These are phyloP conservation scores for Spathaspora sp. DNA, from an alignment of 1,139 yeast genomes.

Conservation along the genomic window DNA sequence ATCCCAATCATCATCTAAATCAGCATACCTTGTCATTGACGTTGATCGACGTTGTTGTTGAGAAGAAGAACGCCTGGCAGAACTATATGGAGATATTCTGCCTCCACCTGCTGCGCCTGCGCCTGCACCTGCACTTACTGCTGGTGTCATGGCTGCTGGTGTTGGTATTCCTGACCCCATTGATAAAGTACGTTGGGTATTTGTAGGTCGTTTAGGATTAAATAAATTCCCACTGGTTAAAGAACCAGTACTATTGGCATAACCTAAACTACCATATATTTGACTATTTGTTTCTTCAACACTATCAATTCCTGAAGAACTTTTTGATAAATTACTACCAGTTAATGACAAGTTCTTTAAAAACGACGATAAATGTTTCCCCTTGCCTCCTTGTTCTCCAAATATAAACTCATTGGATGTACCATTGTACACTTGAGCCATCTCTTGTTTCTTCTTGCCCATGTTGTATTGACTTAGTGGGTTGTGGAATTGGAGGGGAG, in stretches of 20 bases:
- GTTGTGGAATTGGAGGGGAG: not conserved
- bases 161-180: not conserved
- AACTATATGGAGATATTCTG: not conserved
- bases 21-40: constrained; percentile 41
- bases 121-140: not conserved
- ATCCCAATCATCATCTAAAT: constrained; percentile 90
- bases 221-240: constrained; percentile 1
- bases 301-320: constrained; percentile 6
- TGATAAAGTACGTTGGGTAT: constrained; percentile 3
- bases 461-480: constrained; percentile 15
- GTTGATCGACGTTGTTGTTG: constrained; percentile 7
- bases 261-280: constrained; percentile 42
- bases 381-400: constrained; percentile 68
- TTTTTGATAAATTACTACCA: constrained; percentile 10
- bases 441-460: constrained; percentile 53
- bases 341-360: constrained; percentile 49
- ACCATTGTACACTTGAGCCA: constrained; percentile 56
- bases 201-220: constrained; percentile 3
- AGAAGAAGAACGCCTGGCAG: constrained; percentile 6
- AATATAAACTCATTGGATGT: constrained; percentile 59
- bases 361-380: constrained; percentile 60
- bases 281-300: constrained; percentile 34
- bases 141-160: not conserved
- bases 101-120: not conserved
- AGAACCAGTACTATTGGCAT: constrained; percentile 11